Conservation (phyloP, 495 filamentous ascomycete genomes). For the Jackrogersella minutella region DNA sequence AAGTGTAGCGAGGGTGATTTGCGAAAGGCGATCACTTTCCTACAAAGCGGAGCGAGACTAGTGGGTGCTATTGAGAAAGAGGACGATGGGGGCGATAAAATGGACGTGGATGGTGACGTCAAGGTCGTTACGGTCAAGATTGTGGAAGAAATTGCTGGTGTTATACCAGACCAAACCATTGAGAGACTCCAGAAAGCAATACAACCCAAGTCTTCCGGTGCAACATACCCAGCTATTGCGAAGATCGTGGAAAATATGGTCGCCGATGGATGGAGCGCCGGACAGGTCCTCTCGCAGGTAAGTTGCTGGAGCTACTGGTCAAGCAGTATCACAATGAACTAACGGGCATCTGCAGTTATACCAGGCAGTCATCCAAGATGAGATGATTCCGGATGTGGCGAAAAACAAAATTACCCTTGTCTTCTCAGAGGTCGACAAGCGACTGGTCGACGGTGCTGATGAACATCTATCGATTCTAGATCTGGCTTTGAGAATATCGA, state of each 20-base stretch:
- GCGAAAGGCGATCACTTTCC: constrained; percentile 92
- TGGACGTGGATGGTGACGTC: constrained; percentile 65
- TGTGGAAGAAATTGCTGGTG: constrained; percentile 95
- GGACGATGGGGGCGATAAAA: constrained; percentile 57
- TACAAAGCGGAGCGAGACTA: constrained; percentile 88
- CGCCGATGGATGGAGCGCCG: constrained; percentile 98
- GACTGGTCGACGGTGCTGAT: constrained; percentile 95
- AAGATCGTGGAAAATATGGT: constrained; percentile 87
- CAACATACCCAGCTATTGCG: constrained; percentile 76
- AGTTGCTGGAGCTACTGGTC: constrained; percentile 27
- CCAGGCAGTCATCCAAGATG: constrained; percentile 81
- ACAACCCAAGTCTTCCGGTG: constrained; percentile 70
- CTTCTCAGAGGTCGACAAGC: constrained; percentile 93
- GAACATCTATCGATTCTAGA: constrained; percentile 93
- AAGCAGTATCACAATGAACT: not conserved
- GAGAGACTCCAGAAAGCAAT: constrained; percentile 76
- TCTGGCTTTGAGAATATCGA: constrained; percentile 78
- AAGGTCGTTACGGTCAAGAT: constrained; percentile 73
- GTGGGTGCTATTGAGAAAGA: constrained; percentile 66
- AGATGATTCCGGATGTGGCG: constrained; percentile 78
- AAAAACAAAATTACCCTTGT: constrained; percentile 90
- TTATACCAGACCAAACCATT: constrained; percentile 80
- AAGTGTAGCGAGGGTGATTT: constrained; percentile 91
- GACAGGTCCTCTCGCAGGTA: constrained; percentile 82
- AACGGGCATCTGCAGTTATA: constrained; percentile 69